These are phyloP conservation scores for Endocalyx cinctus DNA, from an alignment of 2,329 filamentous ascomycete genomes.

Conservation along the genomic window DNA sequence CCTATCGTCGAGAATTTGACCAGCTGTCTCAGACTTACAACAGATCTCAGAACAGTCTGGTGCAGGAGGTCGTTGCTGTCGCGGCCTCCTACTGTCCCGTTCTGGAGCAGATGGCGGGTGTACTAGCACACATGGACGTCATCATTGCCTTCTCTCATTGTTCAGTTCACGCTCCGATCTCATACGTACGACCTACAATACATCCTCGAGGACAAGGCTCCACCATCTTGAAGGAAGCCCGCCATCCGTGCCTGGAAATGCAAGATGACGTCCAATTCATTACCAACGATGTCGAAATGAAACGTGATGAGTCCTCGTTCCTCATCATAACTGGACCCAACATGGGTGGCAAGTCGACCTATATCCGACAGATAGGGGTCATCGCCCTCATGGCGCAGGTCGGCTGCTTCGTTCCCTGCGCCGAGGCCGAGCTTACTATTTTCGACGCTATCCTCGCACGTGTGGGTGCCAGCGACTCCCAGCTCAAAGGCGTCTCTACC, in stretches of 20 bases:
- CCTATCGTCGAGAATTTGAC: constrained; percentile 83
- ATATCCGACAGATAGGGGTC: constrained; percentile 94
- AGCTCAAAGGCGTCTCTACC: constrained; percentile 95
- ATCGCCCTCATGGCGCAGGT: constrained; percentile 97
- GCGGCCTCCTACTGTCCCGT: constrained; percentile 93
- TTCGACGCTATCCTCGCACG: constrained; percentile 96
- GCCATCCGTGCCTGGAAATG: constrained; percentile 97
- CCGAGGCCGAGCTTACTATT: constrained; percentile 85
- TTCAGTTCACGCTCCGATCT: constrained; percentile 85
- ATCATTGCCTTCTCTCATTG: constrained; percentile 91
- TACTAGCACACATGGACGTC: constrained; percentile 91
- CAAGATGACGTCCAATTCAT: constrained; percentile 99
- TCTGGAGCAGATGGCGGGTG: constrained; percentile 79
- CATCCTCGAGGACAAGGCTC: constrained; percentile 83
- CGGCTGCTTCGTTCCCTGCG: constrained; percentile 91
- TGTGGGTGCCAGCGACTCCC: constrained; percentile 91
- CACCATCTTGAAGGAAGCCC: constrained; percentile 85
- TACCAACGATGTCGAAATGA: constrained; percentile 87
- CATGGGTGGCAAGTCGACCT: constrained; percentile 98
- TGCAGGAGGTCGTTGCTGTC: constrained; percentile 87
- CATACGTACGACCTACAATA: constrained; percentile 87
- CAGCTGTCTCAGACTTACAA: constrained; percentile 94
- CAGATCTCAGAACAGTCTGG: constrained; percentile 84
- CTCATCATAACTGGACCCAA: constrained; percentile 96
- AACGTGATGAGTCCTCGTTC: constrained; percentile 77